These are phyloP conservation scores for Pythium dissotocum DNA, from an alignment of 352 stramenopile genomes.

Conservation along the genomic window DNA sequence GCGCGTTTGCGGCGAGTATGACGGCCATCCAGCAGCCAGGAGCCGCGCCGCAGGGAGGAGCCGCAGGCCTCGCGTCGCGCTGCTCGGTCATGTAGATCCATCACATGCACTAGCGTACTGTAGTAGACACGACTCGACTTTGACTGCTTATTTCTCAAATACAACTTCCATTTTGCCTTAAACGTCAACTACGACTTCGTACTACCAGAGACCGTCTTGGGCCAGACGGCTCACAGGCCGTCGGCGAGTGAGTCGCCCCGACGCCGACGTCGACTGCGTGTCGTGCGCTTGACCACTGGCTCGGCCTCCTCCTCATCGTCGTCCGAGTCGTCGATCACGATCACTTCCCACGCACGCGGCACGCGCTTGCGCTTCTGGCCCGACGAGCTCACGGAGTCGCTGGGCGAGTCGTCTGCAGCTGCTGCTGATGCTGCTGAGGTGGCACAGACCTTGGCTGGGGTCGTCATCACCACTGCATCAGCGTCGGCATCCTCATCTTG, in stretches of 20 bases:
- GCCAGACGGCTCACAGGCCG: slow-evolving; percentile 16
- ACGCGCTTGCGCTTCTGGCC: slow-evolving; percentile 33
- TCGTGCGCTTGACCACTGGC: slow-evolving; percentile 26
- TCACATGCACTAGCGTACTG: not conserved
- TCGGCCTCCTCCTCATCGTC: slow-evolving; percentile 23
- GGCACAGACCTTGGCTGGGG: not conserved
- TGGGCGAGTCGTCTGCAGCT: not conserved
- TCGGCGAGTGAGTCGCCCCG: slow-evolving; percentile 19
- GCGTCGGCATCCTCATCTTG: not conserved
- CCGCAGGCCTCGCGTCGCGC: slow-evolving; percentile 35
- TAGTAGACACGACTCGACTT: slow-evolving; percentile 5
- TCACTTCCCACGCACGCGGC: slow-evolving; percentile 64
- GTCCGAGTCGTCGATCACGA: slow-evolving; percentile 79
- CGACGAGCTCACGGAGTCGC: not conserved
- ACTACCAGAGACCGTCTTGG: not conserved
- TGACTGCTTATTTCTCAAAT: not conserved
- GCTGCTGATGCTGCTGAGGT: not conserved
- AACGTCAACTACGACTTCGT: not conserved
- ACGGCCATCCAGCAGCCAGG: slow-evolving; percentile 51
- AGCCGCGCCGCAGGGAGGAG: slow-evolving; percentile 19
- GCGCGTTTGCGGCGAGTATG: slow-evolving; percentile 72
- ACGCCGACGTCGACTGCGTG: slow-evolving; percentile 24
- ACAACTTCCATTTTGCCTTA: slow-evolving; percentile 1
- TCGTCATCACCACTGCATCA: not conserved
- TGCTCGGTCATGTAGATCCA: slow-evolving; percentile 65